phyloP scores from a whole-genome alignment of 768 basidiomycete species.

The Leccinum boreale region DNA sequence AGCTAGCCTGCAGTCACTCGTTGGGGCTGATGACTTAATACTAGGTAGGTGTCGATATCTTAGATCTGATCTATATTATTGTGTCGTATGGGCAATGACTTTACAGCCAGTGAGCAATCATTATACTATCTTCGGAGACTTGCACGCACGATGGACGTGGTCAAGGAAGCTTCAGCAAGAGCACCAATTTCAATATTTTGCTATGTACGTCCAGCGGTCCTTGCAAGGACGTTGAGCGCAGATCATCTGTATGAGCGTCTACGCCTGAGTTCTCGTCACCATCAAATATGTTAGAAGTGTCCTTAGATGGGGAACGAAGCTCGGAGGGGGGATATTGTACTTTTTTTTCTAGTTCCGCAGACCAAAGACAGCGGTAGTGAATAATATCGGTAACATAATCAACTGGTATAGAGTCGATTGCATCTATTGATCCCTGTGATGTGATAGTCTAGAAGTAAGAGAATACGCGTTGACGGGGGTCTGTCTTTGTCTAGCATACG shows the following conservation, averaged over 20 bases:
- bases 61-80: background rate
- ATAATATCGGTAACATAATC: background rate
- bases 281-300: background rate
- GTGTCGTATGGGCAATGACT: too few species aligned
- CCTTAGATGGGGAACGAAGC: background rate
- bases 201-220: too few species aligned
- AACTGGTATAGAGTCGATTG: background rate
- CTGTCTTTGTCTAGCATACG: constrained; percentile 20
- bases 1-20: too few species aligned
- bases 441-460: constrained; percentile 23
- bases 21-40: background rate
- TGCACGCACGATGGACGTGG: too few species aligned
- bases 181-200: too few species aligned
- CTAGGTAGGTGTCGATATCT: background rate
- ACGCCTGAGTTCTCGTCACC: background rate
- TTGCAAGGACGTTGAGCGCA: background rate
- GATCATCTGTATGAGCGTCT: background rate
- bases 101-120: too few species aligned
- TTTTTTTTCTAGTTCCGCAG: background rate
- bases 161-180: background rate
- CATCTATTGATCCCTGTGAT: constrained; percentile 4
- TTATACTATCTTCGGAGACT: too few species aligned
- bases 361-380: background rate
- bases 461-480: background rate
- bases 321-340: background rate